Evolutionary conservation across 2,329 filamentous ascomycete species (phyloP).

Genomic region (Camptophora hylomeconis): DNA sequence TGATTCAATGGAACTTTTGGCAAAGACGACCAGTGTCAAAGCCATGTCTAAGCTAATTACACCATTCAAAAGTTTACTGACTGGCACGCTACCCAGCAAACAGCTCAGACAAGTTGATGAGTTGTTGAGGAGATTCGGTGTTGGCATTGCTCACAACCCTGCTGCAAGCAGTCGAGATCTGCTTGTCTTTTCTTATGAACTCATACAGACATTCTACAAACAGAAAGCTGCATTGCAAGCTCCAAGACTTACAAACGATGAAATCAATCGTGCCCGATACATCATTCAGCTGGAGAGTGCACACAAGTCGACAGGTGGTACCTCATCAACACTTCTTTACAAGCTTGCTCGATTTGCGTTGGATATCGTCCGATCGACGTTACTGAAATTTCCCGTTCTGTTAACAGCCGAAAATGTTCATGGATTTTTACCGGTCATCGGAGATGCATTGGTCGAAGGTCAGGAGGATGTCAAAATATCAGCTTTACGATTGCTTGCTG

Average conservation of each 20-base stretch:
- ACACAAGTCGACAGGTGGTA: conserved; percentile 39
- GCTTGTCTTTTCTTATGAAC: conserved; percentile 87
- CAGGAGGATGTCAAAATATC: conserved; percentile 91
- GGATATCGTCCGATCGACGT: conserved; percentile 70
- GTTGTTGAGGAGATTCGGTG: conserved; percentile 66
- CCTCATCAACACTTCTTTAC: conserved; percentile 52
- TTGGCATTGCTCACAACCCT: conserved; percentile 71
- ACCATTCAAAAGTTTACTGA: conserved; percentile 65
- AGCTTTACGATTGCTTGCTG: conserved; percentile 69
- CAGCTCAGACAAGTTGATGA: conserved; percentile 86
- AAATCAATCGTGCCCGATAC: conserved; percentile 57
- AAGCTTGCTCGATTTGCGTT: conserved; percentile 82
- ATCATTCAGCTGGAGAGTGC: conserved; percentile 64
- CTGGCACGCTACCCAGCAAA: conserved; percentile 71
- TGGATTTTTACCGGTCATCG: conserved; percentile 79
- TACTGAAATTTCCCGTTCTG: conserved; percentile 73
- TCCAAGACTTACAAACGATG: conserved; percentile 31
- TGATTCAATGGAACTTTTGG: conserved; percentile 89
- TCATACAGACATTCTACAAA: conserved; percentile 76
- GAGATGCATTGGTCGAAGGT: conserved; percentile 68
- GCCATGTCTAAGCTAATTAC: conserved; percentile 62
- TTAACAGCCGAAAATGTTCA: conserved; percentile 66
- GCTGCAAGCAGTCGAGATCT: conserved; percentile 67
- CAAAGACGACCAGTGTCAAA: conserved; percentile 64
- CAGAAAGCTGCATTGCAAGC: conserved; percentile 35